A percentile compares a stretch with the other conserved stretches of the same genome.
Conservation (phyloP, 1,284 basidiomycete genomes). For the Cystobasidium sp. region DNA sequence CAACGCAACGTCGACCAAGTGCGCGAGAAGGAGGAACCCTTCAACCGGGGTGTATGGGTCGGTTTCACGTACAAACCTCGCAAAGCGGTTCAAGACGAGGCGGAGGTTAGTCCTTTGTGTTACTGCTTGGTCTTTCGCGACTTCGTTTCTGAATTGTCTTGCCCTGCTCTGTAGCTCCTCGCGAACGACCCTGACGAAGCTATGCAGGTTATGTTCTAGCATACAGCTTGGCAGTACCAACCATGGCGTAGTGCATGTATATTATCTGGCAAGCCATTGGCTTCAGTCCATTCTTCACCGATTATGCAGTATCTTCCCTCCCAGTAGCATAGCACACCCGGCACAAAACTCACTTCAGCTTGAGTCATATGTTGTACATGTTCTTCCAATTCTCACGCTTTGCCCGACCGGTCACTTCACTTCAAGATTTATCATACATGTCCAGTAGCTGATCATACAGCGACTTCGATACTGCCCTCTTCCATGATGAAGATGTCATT, state of each 20-base stretch:
- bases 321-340: not conserved
- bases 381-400: too few relatives aligned
- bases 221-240: not conserved
- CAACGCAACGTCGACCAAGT: slow-evolving; percentile 91
- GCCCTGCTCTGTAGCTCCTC: slow-evolving; percentile 1
- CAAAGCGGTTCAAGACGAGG: slow-evolving; percentile 21
- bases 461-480: too few relatives aligned
- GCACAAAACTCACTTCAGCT: not conserved
- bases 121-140: not conserved
- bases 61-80: slow-evolving; percentile 81
- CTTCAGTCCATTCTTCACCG: not conserved
- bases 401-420: too few relatives aligned
- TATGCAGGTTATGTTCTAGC: slow-evolving; percentile 41
- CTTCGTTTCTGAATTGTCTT: not conserved
- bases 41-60: slow-evolving; percentile 83
- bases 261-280: not conserved
- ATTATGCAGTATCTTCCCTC: not conserved
- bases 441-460: too few relatives aligned
- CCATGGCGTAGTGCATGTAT: not conserved
- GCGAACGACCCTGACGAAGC: slow-evolving; percentile 32
- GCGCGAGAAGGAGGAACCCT: slow-evolving; percentile 76
- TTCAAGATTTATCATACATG: too few relatives aligned
- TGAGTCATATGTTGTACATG: too few relatives aligned
- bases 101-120: not conserved
- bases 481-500: too few relatives aligned